Conservation (phyloP, 2,329 filamentous ascomycete species). For the Microdochium bolleyi region DNA sequence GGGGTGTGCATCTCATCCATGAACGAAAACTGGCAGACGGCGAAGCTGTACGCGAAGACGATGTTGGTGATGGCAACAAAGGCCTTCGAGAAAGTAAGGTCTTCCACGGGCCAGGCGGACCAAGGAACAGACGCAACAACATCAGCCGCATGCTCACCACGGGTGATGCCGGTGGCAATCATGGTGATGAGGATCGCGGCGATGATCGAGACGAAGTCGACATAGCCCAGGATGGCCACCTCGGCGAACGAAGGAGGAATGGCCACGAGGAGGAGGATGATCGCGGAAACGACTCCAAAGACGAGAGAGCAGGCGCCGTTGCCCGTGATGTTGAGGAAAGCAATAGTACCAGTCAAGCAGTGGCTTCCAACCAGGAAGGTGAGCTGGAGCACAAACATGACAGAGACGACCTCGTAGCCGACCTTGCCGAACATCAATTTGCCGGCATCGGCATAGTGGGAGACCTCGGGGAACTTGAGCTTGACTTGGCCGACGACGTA, state of each 20-base stretch:
- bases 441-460: conserved; percentile 45
- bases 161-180: conserved; percentile 43
- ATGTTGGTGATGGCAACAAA: conserved; percentile 53
- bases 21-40: conserved; percentile 27
- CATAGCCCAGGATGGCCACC: conserved; percentile 48
- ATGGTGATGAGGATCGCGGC: conserved; percentile 51
- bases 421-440: conserved; percentile 43
- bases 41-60: conserved; percentile 49
- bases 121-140: conserved; percentile 12
- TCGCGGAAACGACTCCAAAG: conserved; percentile 46
- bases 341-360: conserved; percentile 52
- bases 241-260: conserved; percentile 51
- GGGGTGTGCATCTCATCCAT: conserved; percentile 32
- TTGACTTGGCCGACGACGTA: conserved; percentile 36
- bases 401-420: conserved; percentile 45
- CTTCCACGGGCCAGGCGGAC: conserved; percentile 21
- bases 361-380: conserved; percentile 60
- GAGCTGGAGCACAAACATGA: conserved; percentile 46
- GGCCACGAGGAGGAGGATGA: conserved; percentile 44
- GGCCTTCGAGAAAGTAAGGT: conserved; percentile 33
- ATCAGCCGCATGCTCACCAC: conserved; percentile 7
- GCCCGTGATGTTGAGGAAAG: conserved; percentile 49
- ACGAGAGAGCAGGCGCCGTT: conserved; percentile 50
- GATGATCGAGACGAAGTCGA: conserved; percentile 51
- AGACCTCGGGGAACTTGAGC: conserved; percentile 19